Conservation (phyloP, 192 early-diverging fungal species). For the Coemansia reversa region DNA sequence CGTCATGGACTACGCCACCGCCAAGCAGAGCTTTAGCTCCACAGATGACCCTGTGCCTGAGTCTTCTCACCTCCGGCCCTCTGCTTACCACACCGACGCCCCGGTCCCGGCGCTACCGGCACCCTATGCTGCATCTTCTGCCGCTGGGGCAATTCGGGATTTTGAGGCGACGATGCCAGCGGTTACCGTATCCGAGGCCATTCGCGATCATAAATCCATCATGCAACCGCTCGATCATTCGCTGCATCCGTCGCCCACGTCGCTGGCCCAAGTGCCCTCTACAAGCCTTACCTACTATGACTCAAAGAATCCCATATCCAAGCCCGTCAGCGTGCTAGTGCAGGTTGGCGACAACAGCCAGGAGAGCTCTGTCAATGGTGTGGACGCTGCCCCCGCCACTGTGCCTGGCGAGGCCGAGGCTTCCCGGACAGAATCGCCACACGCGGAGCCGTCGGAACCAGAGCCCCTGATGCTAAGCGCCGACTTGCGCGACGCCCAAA, state of each 20-base stretch:
- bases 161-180: slow-evolving; percentile 15
- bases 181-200: neutral
- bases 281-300: slow-evolving; percentile 4
- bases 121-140: slow-evolving; percentile 10
- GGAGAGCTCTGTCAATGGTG: slow-evolving; percentile 13
- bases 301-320: slow-evolving; percentile 9
- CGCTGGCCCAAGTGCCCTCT: neutral
- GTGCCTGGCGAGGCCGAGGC: neutral
- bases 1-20: slow-evolving; percentile 49
- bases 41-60: slow-evolving; percentile 27
- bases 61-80: neutral
- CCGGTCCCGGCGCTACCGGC: slow-evolving; percentile 29
- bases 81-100: slow-evolving; percentile 15
- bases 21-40: slow-evolving; percentile 51
- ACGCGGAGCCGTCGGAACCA: neutral
- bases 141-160: slow-evolving; percentile 8
- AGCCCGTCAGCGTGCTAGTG: slow-evolving; percentile 40
- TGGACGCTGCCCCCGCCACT: neutral
- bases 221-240: neutral
- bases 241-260: neutral
- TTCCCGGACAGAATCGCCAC: neutral
- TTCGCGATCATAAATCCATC: neutral
- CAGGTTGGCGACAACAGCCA: slow-evolving; percentile 42
- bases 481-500: neutral
- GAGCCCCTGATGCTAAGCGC: neutral